phyloP scores from a whole-genome alignment of 2,329 filamentous ascomycete genomes.

The Fonsecaea nubica region DNA sequence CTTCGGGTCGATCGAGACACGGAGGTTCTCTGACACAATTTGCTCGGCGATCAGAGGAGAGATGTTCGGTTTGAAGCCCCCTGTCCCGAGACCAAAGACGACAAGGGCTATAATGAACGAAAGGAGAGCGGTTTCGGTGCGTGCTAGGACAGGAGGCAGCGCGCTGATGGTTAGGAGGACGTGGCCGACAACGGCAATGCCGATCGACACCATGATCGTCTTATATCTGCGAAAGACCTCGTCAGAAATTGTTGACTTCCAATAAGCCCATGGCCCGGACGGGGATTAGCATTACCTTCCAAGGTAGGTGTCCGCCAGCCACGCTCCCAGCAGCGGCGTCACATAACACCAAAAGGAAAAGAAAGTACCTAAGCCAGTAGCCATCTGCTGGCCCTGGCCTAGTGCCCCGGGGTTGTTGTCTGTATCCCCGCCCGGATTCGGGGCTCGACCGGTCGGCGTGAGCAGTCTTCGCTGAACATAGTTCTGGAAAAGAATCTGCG shows the following conservation, averaged over 20 bases:
- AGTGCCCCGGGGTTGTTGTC: conserved; percentile 61
- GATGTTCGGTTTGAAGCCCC: conserved; percentile 83
- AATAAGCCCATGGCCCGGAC: background rate
- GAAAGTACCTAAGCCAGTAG: conserved; percentile 62
- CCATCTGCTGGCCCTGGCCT: conserved; percentile 61
- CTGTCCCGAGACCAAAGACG: conserved; percentile 56
- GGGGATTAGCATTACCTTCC: conserved; percentile 36
- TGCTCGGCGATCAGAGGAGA: conserved; percentile 75
- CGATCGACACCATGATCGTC: conserved; percentile 45
- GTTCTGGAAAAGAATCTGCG: conserved; percentile 69
- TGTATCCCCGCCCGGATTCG: conserved; percentile 46
- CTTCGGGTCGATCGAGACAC: conserved; percentile 58
- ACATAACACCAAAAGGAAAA: conserved; percentile 62
- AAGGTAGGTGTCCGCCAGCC: conserved; percentile 49
- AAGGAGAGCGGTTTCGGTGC: conserved; percentile 40
- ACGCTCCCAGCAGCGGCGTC: conserved; percentile 46
- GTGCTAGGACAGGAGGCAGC: conserved; percentile 35
- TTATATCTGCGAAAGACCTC: conserved; percentile 41
- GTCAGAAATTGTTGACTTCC: background rate
- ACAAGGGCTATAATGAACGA: conserved; percentile 44
- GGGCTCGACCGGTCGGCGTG: conserved; percentile 58
- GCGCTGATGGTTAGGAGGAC: conserved; percentile 42
- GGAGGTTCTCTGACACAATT: conserved; percentile 65
- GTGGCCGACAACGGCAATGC: conserved; percentile 46
- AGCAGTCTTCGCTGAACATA: conserved; percentile 64